Percentiles rank a stretch among this genome's conserved stretches.
Evolutionary conservation across 2,329 filamentous ascomycete genomes (phyloP).

Genomic region (Fusarium piperis): DNA sequence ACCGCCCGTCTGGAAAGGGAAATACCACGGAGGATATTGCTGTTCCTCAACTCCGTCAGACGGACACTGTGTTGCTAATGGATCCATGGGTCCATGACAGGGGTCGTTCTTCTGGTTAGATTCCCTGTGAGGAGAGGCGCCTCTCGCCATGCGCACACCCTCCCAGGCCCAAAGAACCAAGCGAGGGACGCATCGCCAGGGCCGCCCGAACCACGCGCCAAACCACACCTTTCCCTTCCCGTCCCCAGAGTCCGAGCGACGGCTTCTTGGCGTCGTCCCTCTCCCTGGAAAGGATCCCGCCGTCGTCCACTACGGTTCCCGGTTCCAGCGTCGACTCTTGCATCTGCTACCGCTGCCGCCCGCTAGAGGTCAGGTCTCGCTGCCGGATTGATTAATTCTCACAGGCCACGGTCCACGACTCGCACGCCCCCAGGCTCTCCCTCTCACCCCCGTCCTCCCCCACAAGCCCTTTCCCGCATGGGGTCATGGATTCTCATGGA

Average conservation of each 20-base stretch:
- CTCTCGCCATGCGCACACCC: constrained; percentile 10
- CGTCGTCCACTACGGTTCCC: constrained; percentile 15
- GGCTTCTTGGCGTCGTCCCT: constrained; percentile 26
- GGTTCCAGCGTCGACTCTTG: constrained; percentile 12
- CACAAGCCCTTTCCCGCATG: constrained; percentile 24
- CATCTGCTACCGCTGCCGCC: neutral
- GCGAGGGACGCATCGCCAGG: constrained; percentile 3
- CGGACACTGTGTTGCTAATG: constrained; percentile 23
- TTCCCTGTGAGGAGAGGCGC: constrained; percentile 26
- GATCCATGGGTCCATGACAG: constrained; percentile 7
- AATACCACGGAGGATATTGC: constrained; percentile 30
- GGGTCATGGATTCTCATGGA: constrained; percentile 7
- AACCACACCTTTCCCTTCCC: constrained; percentile 38
- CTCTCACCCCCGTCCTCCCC: constrained; percentile 10
- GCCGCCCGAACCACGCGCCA: constrained; percentile 9
- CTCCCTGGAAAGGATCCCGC: constrained; percentile 19
- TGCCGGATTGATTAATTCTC: neutral
- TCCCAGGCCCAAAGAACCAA: constrained; percentile 28
- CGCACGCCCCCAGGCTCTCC: neutral
- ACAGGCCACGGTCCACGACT: constrained; percentile 9
- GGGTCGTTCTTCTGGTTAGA: constrained; percentile 27
- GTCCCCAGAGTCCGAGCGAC: constrained; percentile 35
- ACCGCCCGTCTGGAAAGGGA: constrained; percentile 33
- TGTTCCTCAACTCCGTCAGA: constrained; percentile 22
- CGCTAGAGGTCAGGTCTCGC: neutral